Conservation (phyloP, 2,329 filamentous ascomycete genomes). For the Fusarium fracticaudum region DNA sequence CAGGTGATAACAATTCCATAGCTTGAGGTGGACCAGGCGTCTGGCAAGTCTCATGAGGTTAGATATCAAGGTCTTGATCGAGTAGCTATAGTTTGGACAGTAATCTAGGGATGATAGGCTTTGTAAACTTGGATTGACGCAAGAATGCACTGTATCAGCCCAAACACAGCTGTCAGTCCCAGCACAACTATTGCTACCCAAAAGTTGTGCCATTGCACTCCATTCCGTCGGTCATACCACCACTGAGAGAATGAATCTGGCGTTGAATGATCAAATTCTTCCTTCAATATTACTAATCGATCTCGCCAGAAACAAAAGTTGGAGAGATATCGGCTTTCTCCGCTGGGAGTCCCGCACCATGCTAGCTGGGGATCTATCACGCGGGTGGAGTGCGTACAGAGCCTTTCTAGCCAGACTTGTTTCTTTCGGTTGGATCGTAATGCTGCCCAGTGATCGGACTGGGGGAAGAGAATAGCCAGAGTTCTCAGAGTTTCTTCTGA, state of each 20-base stretch:
- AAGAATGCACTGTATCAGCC: background rate
- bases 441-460: background rate
- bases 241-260: background rate
- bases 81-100: background rate
- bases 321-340: background rate
- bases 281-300: fast-evolving
- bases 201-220: background rate
- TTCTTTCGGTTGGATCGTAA: fast-evolving
- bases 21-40: no score
- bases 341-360: background rate
- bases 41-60: fast-evolving
- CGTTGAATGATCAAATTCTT: background rate
- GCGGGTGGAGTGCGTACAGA: fast-evolving
- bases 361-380: background rate
- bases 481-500: fast-evolving
- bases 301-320: background rate
- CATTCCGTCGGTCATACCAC: background rate
- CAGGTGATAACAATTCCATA: no score
- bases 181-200: background rate
- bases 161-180: background rate
- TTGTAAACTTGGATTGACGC: background rate
- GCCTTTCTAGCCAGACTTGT: fast-evolving
- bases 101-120: background rate
- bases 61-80: fast-evolving
- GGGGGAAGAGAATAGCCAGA: fast-evolving